Evolutionary conservation across 2,329 filamentous ascomycete species (phyloP).

Genomic region (Lasiodiplodia hormozganensis): DNA sequence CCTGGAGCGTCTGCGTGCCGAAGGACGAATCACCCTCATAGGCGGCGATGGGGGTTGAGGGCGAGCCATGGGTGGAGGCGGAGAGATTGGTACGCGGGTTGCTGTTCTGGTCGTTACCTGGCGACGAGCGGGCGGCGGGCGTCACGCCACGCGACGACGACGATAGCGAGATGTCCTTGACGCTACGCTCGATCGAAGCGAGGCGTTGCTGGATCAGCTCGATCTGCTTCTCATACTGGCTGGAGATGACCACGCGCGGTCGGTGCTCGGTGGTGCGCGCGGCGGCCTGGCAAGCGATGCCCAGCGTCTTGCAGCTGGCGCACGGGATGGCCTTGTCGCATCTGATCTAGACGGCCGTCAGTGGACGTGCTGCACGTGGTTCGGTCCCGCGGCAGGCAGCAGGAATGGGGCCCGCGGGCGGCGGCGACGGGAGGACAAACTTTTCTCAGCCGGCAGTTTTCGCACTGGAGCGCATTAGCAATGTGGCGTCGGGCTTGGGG

Average conservation of each 20-base stretch:
- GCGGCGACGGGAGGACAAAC: background rate
- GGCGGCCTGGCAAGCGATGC: conserved; percentile 21
- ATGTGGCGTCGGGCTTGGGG: too few relatives aligned
- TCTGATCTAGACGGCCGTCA: conserved; percentile 13
- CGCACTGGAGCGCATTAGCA: background rate
- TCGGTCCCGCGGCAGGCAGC: too few relatives aligned
- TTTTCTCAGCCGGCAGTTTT: conserved; percentile 23
- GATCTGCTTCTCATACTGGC: conserved; percentile 56
- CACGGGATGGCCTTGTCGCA: conserved; percentile 24
- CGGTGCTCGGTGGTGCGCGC: conserved; percentile 16
- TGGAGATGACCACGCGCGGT: conserved; percentile 17
- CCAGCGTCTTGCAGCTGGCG: conserved; percentile 17
- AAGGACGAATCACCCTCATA: conserved; percentile 61
- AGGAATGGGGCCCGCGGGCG: background rate
- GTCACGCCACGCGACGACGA: background rate
- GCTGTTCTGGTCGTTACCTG: conserved; percentile 2
- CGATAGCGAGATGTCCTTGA: conserved; percentile 36
- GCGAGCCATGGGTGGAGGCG: conserved; percentile 32
- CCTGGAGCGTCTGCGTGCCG: conserved; percentile 56
- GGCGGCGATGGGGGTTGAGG: conserved; percentile 40
- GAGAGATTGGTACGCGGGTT: background rate
- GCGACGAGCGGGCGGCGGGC: conserved; percentile 4
- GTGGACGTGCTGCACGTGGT: too few relatives aligned
- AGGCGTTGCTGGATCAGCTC: conserved; percentile 60
- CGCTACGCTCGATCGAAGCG: conserved; percentile 54